Conservation (phyloP, 2,329 filamentous ascomycete species). For the Cercospora sesami region DNA sequence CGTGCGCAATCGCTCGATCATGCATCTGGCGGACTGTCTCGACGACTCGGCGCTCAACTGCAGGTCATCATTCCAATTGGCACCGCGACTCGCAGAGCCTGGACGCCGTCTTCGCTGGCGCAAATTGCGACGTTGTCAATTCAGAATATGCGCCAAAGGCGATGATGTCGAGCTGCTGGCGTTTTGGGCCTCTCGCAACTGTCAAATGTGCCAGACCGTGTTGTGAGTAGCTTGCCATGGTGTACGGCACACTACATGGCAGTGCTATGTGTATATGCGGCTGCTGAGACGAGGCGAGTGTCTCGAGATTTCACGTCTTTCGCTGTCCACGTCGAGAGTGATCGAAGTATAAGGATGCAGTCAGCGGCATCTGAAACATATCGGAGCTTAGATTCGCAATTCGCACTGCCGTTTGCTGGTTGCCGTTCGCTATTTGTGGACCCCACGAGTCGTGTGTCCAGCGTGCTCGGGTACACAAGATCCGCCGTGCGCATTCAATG, state of each 20-base stretch:
- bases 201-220: background rate
- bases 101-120: background rate
- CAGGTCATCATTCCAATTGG: background rate
- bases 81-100: background rate
- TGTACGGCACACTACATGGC: background rate
- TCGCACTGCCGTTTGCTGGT: background rate
- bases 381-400: background rate
- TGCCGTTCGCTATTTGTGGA: background rate
- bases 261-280: background rate
- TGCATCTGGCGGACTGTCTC: background rate
- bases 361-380: conserved; percentile 1
- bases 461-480: background rate
- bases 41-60: background rate
- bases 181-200: background rate
- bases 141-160: background rate
- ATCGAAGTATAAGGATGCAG: background rate
- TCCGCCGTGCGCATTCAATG: background rate
- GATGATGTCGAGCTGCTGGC: background rate
- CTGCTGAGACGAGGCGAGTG: background rate
- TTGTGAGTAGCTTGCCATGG: background rate
- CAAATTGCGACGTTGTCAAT: background rate
- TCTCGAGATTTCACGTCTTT: background rate
- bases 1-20: background rate
- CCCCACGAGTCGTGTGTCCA: background rate
- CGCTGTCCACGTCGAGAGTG: no score